phyloP scores from a whole-genome alignment of 768 basidiomycete genomes.

The Panaeolus cyanescens region DNA sequence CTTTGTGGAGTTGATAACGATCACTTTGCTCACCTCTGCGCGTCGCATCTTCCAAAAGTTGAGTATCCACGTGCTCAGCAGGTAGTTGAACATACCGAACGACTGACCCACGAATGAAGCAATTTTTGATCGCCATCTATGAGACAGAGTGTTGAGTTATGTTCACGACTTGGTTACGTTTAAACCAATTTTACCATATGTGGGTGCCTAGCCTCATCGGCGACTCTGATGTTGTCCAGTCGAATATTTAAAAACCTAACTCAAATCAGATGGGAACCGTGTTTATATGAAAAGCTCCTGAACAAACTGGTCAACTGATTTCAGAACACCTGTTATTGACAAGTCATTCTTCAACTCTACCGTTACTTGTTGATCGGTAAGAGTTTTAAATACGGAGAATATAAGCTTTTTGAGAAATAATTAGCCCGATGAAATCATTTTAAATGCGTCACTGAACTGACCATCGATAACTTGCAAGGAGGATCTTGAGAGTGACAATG shows the following conservation, averaged over 20 bases:
- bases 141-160: neutral
- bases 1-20: neutral
- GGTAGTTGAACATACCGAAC: slow-evolving; percentile 97
- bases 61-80: slow-evolving; percentile 91
- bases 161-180: neutral
- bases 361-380: slow-evolving; percentile 95
- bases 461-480: slow-evolving; percentile 6
- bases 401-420: slow-evolving; percentile 61
- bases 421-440: slow-evolving; percentile 1
- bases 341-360: slow-evolving; percentile 99
- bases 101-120: slow-evolving; percentile 97
- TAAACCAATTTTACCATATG: slow-evolving; percentile 76
- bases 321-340: slow-evolving; percentile 91
- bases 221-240: slow-evolving; percentile 89
- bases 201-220: slow-evolving; percentile 91
- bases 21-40: slow-evolving; percentile 69
- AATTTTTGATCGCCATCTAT: slow-evolving; percentile 98
- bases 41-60: slow-evolving; percentile 94
- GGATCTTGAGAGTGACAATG: neutral
- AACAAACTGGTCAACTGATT: slow-evolving; percentile 91
- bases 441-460: slow-evolving; percentile 2
- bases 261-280: slow-evolving; percentile 5
- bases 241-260: slow-evolving; percentile 92
- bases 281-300: slow-evolving; percentile 1
- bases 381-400: slow-evolving; percentile 98